Evolutionary conservation across 2,329 filamentous ascomycete genomes (phyloP), one percentile per base, ranked within the genome.

Genomic region (Aspergillus transmontanensis): DNA sequence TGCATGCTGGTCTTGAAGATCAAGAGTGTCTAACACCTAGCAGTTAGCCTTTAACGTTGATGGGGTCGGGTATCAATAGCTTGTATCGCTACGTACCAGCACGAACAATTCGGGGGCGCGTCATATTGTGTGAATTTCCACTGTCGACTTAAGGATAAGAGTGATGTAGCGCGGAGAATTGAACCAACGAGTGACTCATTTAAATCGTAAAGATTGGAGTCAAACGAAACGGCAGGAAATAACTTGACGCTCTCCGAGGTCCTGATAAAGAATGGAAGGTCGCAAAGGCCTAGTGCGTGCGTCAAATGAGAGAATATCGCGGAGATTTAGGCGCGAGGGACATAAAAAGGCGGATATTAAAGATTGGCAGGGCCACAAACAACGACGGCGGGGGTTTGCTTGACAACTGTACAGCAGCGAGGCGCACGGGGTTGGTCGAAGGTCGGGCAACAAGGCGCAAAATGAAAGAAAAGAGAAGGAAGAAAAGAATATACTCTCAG

Each of bases 1-100:
- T 63, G 90, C 84, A 73, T 89, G 83, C 74, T 89, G 91, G 80
- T 93, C 88, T 85, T 98, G 95, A 58, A 98, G 88, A 81, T 98
- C 95, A 80, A 97, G 91, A 66, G 94, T 96, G 83, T 98, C 94
- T 96, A 11, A 39, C 12, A 79, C 64, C 58, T 58, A 48, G 36
- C 32, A 21, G 34, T 55, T 34, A 58, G 30, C 32, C 43, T 23
- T 21, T 28, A 48, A 53, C 30, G 45, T 36, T 34, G 41, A 54
- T n/a, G 45, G 19, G 23, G 55, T 21, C 16, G 19, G 30, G 39
- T 21, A 30, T 26, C 30, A 39, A 45, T 45, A 6, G 7, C 43
- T 36, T 21, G 30, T 39, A 23, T 26, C 30, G 28, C n/a, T 53
- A 50, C 77, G 63, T 77, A 82, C 80, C 80, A 63, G 80, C 80